Evolutionary conservation across 2,329 filamentous ascomycete genomes (phyloP), one percentile per base, ranked within the genome.

Genomic region (Helicocarpus griseus): DNA sequence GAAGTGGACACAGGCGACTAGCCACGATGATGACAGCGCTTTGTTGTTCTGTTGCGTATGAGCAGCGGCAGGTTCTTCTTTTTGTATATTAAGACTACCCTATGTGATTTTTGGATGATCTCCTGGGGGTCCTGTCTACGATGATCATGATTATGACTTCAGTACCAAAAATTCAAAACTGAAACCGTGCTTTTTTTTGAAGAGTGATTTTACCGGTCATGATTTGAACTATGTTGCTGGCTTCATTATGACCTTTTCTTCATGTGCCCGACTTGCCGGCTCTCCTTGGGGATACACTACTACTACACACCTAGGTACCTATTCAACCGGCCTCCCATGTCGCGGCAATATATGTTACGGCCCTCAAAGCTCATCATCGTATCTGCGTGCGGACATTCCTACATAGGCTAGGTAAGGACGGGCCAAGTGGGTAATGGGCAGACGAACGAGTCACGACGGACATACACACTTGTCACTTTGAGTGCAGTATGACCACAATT

Each of bases 1-100:
- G 72, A 75, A 58, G 71, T 75, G 54, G 72, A 73, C 53, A 75
- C 72, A 4, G 72, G 72, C 36, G 72, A 74, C 63, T 74, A 60
- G 57, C 29, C 11, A 47, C 19, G 38, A 41, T 47, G 14, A 24
- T 36, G 33, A 35, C 44, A 43, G 55, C 46, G 14, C 48, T 47
- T 35, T 50, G 44, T 47, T 52, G 39, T n/a, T n/a, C n/a, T n/a
- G n/a, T n/a, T n/a, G n/a, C n/a, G n/a, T n/a, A n/a, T 44, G 40
- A n/a, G 40, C 40, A 44, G 40, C 40, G 40, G 24, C n/a, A 44
- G 24, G 24, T 6, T 29, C 17, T 44, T 44, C 22, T 44, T 29
- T 29, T 44, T 44, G 40, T 44, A 44, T 44, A 44, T 44, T 44
- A 44, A n/a, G 40, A 29, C 24, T 28, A 29, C 5, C 40, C 40